Percentiles rank a stretch among this genome's conserved stretches.
These are phyloP conservation scores for Phytophthora europaea DNA, from an alignment of 352 stramenopile species.

Conservation along the genomic window DNA sequence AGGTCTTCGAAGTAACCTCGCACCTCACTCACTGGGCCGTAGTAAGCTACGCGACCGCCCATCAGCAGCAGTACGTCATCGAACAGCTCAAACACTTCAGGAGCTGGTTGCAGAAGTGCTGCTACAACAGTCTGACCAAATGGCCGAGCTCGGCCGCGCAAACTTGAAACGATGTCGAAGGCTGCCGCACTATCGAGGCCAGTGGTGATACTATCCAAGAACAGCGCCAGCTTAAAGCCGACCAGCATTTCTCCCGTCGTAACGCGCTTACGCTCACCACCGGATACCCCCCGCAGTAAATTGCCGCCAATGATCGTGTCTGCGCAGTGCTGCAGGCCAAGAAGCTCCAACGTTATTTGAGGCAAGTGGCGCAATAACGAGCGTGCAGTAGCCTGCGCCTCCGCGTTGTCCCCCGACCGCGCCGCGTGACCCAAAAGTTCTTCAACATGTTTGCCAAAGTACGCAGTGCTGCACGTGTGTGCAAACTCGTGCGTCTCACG, in stretches of 20 bases:
- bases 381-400: constrained; percentile 35
- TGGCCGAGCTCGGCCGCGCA: constrained; percentile 42
- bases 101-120: constrained; percentile 86
- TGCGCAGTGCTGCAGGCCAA: constrained; percentile 54
- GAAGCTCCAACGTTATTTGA: constrained; percentile 42
- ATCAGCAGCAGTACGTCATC: constrained; percentile 66
- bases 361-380: constrained; percentile 41
- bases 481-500: constrained; percentile 92
- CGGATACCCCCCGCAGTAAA: constrained; percentile 72
- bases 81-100: constrained; percentile 64
- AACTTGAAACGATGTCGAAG: constrained; percentile 57
- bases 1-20: constrained; percentile 53
- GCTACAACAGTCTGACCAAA: constrained; percentile 68
- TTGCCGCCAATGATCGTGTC: constrained; percentile 62
- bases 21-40: constrained; percentile 36
- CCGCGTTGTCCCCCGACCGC: constrained; percentile 25
- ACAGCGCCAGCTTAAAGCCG: constrained; percentile 69
- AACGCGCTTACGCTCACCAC: constrained; percentile 91
- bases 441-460: constrained; percentile 46
- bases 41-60: constrained; percentile 87
- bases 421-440: constrained; percentile 45
- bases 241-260: constrained; percentile 91
- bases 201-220: constrained; percentile 83
- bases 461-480: constrained; percentile 76
- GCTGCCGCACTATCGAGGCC: constrained; percentile 66